These are phyloP conservation scores for Cystobasidiaceae sp. DNA, from an alignment of 1,284 basidiomycete genomes.

Conservation along the genomic window DNA sequence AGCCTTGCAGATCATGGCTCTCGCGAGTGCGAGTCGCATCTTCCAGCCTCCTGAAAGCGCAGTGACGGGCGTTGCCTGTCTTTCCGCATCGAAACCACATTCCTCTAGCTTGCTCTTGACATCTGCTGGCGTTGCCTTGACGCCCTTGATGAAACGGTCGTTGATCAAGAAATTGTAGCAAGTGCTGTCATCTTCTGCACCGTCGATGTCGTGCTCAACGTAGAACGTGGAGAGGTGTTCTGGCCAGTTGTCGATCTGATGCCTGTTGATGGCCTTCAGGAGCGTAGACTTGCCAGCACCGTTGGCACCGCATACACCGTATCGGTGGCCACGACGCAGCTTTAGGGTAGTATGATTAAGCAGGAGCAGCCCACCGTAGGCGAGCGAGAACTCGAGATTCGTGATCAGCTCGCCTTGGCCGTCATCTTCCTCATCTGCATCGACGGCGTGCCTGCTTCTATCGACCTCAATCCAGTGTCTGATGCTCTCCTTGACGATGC, in stretches of 20 bases:
- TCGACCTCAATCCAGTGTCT: constrained; percentile 72
- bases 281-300: constrained; percentile 95
- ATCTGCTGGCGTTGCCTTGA: constrained; percentile 50
- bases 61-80: constrained; percentile 79
- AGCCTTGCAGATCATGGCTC: constrained; percentile 95
- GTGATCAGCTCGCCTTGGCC: constrained; percentile 64
- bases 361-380: constrained; percentile 90
- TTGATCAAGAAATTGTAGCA: constrained; percentile 42
- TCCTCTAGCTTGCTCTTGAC: constrained; percentile 72
- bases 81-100: constrained; percentile 84
- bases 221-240: constrained; percentile 44
- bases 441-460: constrained; percentile 52
- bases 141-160: constrained; percentile 42
- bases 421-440: constrained; percentile 64
- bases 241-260: constrained; percentile 46
- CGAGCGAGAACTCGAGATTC: constrained; percentile 89
- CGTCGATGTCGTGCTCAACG: constrained; percentile 47
- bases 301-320: constrained; percentile 93
- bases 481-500: constrained; percentile 60
- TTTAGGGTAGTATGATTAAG: constrained; percentile 92
- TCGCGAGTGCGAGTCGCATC: constrained; percentile 75
- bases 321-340: constrained; percentile 76
- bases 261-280: constrained; percentile 73
- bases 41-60: constrained; percentile 98
- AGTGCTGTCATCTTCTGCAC: constrained; percentile 43